Percentiles rank a stretch among this genome's conserved stretches.
These are phyloP conservation scores for Cutaneotrichosporon sp. DNA, from an alignment of 1,284 basidiomycete genomes.

Conservation along the genomic window DNA sequence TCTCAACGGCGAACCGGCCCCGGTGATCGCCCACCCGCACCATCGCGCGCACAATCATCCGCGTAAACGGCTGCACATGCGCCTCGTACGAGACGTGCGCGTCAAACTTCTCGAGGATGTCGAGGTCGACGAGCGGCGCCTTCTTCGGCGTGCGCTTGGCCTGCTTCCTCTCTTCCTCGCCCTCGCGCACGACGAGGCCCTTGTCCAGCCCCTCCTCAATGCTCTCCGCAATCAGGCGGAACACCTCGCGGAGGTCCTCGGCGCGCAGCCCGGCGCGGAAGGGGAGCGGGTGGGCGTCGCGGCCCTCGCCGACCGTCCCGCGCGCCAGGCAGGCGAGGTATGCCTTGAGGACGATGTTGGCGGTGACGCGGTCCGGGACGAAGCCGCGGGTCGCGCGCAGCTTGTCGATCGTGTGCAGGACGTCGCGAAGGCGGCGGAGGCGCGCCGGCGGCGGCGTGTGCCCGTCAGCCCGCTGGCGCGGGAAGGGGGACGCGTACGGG, in stretches of 20 bases:
- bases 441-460: constrained; percentile 8
- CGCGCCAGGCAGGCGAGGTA: constrained; percentile 32
- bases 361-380: constrained; percentile 45
- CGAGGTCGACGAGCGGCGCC: neutral
- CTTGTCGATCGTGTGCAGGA: constrained; percentile 33
- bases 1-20: constrained; percentile 16
- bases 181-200: neutral
- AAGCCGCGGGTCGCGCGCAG: constrained; percentile 38
- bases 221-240: constrained; percentile 17
- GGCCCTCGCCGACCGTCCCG: constrained; percentile 5
- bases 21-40: constrained; percentile 30
- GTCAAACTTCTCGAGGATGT: constrained; percentile 13
- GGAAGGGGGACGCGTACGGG: constrained; percentile 12
- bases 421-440: constrained; percentile 33
- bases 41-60: constrained; percentile 33
- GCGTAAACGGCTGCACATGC: constrained; percentile 39
- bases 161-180: neutral
- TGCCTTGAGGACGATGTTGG: constrained; percentile 44
- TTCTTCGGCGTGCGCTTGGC: neutral
- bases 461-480: neutral
- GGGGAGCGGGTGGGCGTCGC: constrained; percentile 7
- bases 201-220: constrained; percentile 14
- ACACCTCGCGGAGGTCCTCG: constrained; percentile 23
- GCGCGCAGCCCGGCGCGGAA: constrained; percentile 6
- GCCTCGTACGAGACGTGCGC: constrained; percentile 19